Conservation (phyloP, 345 rosid species). For the Pistacia integerrima region DNA sequence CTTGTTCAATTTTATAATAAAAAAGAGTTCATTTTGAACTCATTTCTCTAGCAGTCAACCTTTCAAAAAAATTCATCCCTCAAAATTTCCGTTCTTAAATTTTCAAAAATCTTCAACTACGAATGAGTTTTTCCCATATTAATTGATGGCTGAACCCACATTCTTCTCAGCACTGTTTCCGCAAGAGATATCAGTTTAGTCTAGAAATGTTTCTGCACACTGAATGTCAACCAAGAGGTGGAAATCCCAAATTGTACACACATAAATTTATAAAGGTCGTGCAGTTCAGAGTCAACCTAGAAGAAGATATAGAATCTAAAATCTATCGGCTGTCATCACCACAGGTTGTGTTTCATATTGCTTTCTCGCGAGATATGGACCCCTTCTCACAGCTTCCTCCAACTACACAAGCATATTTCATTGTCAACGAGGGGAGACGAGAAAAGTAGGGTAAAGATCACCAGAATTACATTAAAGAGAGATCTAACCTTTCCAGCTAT, state of each 20-base stretch:
- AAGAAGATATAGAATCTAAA: constrained; percentile 28
- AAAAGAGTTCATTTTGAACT: too few species aligned
- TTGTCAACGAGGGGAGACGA: neutral
- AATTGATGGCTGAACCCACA: too few species aligned
- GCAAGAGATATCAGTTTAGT: too few species aligned
- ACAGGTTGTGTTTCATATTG: constrained; percentile 59
- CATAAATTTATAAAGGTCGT: neutral
- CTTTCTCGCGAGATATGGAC: constrained; percentile 65
- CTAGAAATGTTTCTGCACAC: neutral
- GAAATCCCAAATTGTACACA: neutral
- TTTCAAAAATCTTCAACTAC: too few species aligned
- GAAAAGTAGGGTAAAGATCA: neutral
- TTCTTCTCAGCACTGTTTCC: too few species aligned
- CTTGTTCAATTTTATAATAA: too few species aligned
- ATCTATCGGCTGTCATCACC: constrained; percentile 81
- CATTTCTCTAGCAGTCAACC: too few species aligned
- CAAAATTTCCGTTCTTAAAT: too few species aligned
- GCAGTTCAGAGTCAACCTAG: neutral
- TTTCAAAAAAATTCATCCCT: too few species aligned
- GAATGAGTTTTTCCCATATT: too few species aligned
- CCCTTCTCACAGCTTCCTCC: constrained; percentile 80
- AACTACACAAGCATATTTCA: constrained; percentile 43
- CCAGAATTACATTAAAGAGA: neutral
- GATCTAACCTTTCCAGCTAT: constrained; percentile 63
- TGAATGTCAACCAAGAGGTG: too few species aligned